Percentiles rank a stretch among this genome's conserved stretches.
phyloP scores from a whole-genome alignment of 352 stramenopile species.

The Phytophthora cryptogea region DNA sequence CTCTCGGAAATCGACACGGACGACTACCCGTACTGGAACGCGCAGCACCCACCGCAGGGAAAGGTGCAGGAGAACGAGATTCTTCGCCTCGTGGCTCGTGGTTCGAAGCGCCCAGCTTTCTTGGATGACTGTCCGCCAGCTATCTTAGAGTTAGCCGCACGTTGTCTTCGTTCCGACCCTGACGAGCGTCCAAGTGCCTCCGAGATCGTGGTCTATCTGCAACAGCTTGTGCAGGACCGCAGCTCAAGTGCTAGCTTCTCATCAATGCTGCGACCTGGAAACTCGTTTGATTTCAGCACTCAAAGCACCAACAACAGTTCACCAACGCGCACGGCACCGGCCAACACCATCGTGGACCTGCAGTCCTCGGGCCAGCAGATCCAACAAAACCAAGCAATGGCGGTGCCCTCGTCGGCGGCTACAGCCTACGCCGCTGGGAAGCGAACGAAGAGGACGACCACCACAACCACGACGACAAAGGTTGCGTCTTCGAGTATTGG shows the following conservation, averaged over 20 bases:
- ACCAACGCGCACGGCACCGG: constrained; percentile 16
- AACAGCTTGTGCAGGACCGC: constrained; percentile 41
- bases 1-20: constrained; percentile 64
- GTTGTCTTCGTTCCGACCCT: constrained; percentile 59
- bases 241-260: constrained; percentile 20
- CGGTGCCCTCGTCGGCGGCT: constrained; percentile 7
- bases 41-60: constrained; percentile 40
- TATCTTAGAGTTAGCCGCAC: constrained; percentile 54
- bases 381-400: constrained; percentile 18
- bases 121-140: constrained; percentile 47
- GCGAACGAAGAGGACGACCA: constrained; percentile 20
- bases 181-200: constrained; percentile 55
- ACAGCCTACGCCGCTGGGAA: constrained; percentile 16
- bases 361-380: constrained; percentile 1
- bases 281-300: constrained; percentile 29
- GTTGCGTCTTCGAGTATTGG: constrained; percentile 10
- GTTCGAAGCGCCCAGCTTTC: constrained; percentile 53
- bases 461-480: constrained; percentile 21
- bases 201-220: constrained; percentile 56
- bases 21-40: constrained; percentile 69
- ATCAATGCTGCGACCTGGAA: constrained; percentile 20
- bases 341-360: constrained; percentile 32
- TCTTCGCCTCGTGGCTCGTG: constrained; percentile 57
- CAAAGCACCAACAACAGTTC: constrained; percentile 28
- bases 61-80: constrained; percentile 66